Conservation (phyloP, 2,329 filamentous ascomycete genomes). For the Xenoacremonium recifei region DNA sequence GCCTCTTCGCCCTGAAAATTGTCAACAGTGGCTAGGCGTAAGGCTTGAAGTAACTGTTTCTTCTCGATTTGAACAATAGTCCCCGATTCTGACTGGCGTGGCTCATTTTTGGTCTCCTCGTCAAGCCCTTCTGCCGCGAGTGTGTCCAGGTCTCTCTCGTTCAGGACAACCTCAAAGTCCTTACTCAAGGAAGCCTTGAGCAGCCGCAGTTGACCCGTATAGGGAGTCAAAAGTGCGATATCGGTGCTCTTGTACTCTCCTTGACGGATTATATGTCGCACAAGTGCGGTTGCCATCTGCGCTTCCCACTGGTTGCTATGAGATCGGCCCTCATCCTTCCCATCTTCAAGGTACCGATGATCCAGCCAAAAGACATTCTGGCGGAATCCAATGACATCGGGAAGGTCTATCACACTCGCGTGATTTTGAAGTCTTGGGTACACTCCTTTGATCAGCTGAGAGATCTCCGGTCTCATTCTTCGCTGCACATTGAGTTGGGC, state of each 20-base stretch:
- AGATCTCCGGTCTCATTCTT: slow-evolving; percentile 64
- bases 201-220: slow-evolving; percentile 55
- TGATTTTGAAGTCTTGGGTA: slow-evolving; percentile 58
- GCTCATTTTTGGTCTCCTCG: slow-evolving; percentile 32
- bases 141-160: slow-evolving; percentile 61
- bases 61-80: slow-evolving; percentile 12
- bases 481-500: slow-evolving; percentile 55
- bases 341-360: slow-evolving; percentile 51
- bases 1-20: slow-evolving; percentile 80
- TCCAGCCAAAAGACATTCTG: slow-evolving; percentile 60
- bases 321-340: slow-evolving; percentile 30
- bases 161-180: slow-evolving; percentile 60
- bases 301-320: slow-evolving; percentile 60
- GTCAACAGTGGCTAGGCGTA: slow-evolving; percentile 65
- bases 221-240: slow-evolving; percentile 70
- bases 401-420: slow-evolving; percentile 34
- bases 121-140: neutral
- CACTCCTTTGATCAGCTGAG: slow-evolving; percentile 56
- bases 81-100: slow-evolving; percentile 5
- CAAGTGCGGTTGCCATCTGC: slow-evolving; percentile 60
- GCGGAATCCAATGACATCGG: slow-evolving; percentile 52
- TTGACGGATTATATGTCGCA: slow-evolving; percentile 65
- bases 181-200: slow-evolving; percentile 44
- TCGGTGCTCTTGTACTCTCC: slow-evolving; percentile 58
- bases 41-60: slow-evolving; percentile 42